Evolutionary conservation across 2,329 filamentous ascomycete species (phyloP).

Genomic region (Penicillium frequentans): DNA sequence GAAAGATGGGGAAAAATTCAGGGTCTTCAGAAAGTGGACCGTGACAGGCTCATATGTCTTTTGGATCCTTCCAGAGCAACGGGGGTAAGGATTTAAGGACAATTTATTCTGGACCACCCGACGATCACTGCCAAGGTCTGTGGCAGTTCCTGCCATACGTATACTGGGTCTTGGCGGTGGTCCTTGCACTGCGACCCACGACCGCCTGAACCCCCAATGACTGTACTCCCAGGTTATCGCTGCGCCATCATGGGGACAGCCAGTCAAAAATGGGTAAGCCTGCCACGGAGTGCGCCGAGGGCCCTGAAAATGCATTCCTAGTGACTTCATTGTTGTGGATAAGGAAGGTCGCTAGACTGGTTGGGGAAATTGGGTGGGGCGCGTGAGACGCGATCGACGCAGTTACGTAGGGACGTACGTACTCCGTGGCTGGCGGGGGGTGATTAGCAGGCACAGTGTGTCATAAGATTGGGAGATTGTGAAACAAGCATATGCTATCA

Average conservation of each 20-base stretch:
- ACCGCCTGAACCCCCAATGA: neutral
- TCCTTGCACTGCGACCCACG: neutral
- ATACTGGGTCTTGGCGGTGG: slow-evolving; percentile 3
- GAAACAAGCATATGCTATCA: neutral
- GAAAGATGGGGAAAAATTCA: neutral
- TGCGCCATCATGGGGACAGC: neutral
- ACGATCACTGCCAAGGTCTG: slow-evolving; percentile 1
- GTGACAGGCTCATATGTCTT: neutral
- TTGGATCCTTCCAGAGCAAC: neutral
- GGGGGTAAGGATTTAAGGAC: neutral
- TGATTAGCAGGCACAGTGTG: neutral
- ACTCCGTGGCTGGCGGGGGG: neutral
- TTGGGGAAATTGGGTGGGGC: neutral
- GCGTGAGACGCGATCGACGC: neutral
- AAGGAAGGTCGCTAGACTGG: neutral
- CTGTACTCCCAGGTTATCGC: neutral
- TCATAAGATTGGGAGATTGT: neutral
- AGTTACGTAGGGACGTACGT: slow-evolving; percentile 1
- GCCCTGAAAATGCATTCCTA: neutral
- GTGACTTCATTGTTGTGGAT: neutral
- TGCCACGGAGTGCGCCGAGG: neutral
- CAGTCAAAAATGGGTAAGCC: neutral
- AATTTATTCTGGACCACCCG: neutral
- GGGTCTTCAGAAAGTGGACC: neutral
- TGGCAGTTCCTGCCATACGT: slow-evolving; percentile 2